Evolutionary conservation across 2,329 filamentous ascomycete genomes (phyloP).

Genomic region (Fusarium pininemorale): DNA sequence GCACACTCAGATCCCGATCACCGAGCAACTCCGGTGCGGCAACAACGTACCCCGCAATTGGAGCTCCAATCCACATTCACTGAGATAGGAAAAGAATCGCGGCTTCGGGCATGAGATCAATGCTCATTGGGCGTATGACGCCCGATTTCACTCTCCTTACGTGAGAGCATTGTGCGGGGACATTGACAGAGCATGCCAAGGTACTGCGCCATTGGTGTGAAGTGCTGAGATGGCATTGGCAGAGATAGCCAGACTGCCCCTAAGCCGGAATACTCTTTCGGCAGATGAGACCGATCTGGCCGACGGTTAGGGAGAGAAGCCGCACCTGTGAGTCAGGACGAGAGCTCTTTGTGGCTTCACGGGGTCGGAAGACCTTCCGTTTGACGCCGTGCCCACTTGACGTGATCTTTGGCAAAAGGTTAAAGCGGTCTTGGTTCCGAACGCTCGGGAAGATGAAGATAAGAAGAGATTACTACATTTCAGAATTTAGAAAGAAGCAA

Average conservation of each 20-base stretch:
- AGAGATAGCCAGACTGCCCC: conserved; percentile 23
- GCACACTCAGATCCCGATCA: conserved; percentile 42
- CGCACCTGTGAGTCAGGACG: conserved; percentile 29
- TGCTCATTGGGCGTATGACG: conserved; percentile 29
- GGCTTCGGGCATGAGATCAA: conserved; percentile 12
- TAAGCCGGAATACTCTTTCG: conserved; percentile 25
- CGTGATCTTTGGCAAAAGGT: neutral
- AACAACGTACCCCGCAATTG: conserved; percentile 42
- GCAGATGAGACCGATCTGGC: conserved; percentile 34
- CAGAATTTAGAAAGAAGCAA: conserved; percentile 10
- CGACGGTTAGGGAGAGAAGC: conserved; percentile 19
- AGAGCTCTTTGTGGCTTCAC: conserved; percentile 7
- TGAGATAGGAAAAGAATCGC: conserved; percentile 40
- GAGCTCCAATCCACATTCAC: conserved; percentile 36
- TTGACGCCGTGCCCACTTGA: conserved; percentile 32
- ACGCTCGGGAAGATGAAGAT: conserved; percentile 3
- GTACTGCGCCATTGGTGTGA: conserved; percentile 38
- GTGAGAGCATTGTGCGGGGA: conserved; percentile 25
- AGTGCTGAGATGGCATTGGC: conserved; percentile 11
- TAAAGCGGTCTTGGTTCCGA: conserved; percentile 17
- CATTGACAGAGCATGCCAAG: conserved; percentile 32
- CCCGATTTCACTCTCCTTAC: conserved; percentile 8
- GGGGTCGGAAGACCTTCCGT: conserved; percentile 28
- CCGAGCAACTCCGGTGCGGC: conserved; percentile 41
- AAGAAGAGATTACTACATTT: conserved; percentile 10